Base-by-base conservation (phyloP, 805 yeast species). In the Pichia manshurica region DNA sequence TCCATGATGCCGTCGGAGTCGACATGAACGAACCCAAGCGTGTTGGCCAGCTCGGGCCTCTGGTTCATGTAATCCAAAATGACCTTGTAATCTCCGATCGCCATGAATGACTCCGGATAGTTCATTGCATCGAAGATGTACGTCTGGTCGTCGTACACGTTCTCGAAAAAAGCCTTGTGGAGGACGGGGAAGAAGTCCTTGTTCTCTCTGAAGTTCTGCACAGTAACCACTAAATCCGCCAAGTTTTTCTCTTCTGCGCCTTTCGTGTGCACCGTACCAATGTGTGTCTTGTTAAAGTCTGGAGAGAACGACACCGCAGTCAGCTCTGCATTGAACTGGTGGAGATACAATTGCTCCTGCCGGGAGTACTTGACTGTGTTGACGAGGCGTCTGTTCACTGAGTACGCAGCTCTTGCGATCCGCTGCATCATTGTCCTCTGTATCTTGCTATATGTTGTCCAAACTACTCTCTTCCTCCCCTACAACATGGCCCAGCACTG, bases 21-120 rank as follows among this genome's bases (percentile, higher is more conserved):
- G 2, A 86, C 84, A 52, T 74, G 73, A 9, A 85, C 81, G 56
- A 81, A 83, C 1, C 95, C 95, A 44, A 79, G 69, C 2, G 80
- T 78, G 55, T 83, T 84, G 51, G 83, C 87, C 8, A 83, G 75
- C 19, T 81, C 84, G 1, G 91, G 87, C 13, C 61, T 49, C 46
- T 62, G 64, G 74, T 75, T 53, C 93, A 70, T 31, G 51, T 75
- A 78, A 20, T 74, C 67, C 1, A 91, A 88, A 1, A 78, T 72
- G 41, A 73, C 77, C 49, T 93, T 71, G 51, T 82, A 70, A 60
- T 86, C 95, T 54, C 77, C 82, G 39, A 87, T 75, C 7, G 89
- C 87, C 82, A 84, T 77, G 61, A 66, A 80, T 0, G 74, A 66
- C 19, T 68, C 68, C 13, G 75, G 75, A 53, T 75, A 76, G 33